Evolutionary conservation across 164 flowering plant genomes (phyloP), one percentile per base, ranked within the genome.

Genomic region (Dillenia suffruticosa): DNA sequence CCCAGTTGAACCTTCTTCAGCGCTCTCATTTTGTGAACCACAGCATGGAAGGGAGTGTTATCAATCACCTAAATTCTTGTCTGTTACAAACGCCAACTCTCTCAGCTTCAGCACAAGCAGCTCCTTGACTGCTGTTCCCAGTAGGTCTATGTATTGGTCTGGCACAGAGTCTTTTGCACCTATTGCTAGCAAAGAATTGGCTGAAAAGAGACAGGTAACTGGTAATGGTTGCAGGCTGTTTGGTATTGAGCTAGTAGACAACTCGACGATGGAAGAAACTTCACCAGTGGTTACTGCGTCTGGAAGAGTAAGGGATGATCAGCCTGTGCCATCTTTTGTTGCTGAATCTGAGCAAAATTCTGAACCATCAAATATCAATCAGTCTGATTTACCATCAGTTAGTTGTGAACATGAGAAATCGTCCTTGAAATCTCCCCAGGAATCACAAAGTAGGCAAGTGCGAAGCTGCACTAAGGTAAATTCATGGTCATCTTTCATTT

Each of bases 401-500:
- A 79, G 87, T 66, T 81, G 86, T 74, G 98, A 88, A 40, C 87
- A 81, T 64, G 96, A 90, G 52, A 88, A 86, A 61, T 84, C 84
- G 22, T 77, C 80, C 68, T 62, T 80, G 59, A 82, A 84, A 67
- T 82, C 89, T 66, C 79, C 87, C 14, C 85, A 77, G 43, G 93
- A 89, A 72, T 76, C 68, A 49, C 91, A 81, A 53, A 83, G 87
- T 72, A 86, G 82, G 71, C 98, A 87, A 73, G 74, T 68, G 14
- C 81, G 98, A 46, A 89, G 91, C 66, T 89, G 96, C 68, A 92
- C 93, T 10, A 92, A 92, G 95, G 98, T 92, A 76, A 46, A 44
- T 11, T 10, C 17, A 10, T 17, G 22, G 10, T 53, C 47, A 45
- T n/a, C 48, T 26, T 54, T 52, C 17, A 12, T 32, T 19, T 51